Percentiles rank a stretch among this genome's conserved stretches.
Evolutionary conservation across 495 filamentous ascomycete genomes (phyloP).

Genomic region (Aspergillus incahuasiensis): DNA sequence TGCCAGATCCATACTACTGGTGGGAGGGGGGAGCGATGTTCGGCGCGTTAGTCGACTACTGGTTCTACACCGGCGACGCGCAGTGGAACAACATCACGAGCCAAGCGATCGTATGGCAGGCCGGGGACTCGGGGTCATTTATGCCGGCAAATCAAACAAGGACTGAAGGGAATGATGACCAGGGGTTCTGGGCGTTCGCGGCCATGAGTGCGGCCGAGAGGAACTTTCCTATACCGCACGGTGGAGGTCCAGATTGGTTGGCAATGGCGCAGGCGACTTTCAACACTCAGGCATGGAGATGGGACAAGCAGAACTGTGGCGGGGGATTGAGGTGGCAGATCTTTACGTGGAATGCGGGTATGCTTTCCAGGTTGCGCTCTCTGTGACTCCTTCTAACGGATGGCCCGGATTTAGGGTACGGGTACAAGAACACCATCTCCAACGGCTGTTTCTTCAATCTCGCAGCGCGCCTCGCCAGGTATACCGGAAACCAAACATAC

Average conservation of each 20-base stretch:
- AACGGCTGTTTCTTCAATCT: slow-evolving; percentile 81
- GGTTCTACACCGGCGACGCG: slow-evolving; percentile 71
- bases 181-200: slow-evolving; percentile 80
- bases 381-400: too few species aligned
- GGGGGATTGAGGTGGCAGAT: slow-evolving; percentile 86
- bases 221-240: slow-evolving; percentile 57
- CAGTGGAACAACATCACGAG: slow-evolving; percentile 65
- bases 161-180: slow-evolving; percentile 77
- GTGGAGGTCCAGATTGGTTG: slow-evolving; percentile 64
- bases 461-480: slow-evolving; percentile 67
- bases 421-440: slow-evolving; percentile 77
- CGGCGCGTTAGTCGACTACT: slow-evolving; percentile 75
- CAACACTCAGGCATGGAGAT: slow-evolving; percentile 66
- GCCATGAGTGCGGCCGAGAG: slow-evolving; percentile 79
- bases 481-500: slow-evolving; percentile 76
- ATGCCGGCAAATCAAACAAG: slow-evolving; percentile 80
- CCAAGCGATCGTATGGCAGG: slow-evolving; percentile 68
- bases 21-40: slow-evolving; percentile 80
- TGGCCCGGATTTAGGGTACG: slow-evolving; percentile 47
- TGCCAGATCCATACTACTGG: slow-evolving; percentile 77
- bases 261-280: slow-evolving; percentile 78
- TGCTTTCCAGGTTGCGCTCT: neutral
- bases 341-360: slow-evolving; percentile 63
- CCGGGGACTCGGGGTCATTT: slow-evolving; percentile 60
- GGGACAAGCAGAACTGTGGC: slow-evolving; percentile 62